Conservation (phyloP, 148 eudicot genomes). For the Heliamphora exappendiculata region DNA sequence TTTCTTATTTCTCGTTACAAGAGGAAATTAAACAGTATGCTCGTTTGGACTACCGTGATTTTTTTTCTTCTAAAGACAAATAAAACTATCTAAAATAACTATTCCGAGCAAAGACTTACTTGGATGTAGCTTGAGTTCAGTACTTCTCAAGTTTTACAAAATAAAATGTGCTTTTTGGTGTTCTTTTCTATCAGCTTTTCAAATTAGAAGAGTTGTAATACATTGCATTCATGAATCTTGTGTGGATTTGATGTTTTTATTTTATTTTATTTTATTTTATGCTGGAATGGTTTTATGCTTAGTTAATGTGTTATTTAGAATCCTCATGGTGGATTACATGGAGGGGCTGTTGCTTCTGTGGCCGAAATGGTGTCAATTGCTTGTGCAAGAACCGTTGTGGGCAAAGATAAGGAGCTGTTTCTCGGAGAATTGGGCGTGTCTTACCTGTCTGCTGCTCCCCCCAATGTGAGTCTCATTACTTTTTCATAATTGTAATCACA, state of each 20-base stretch:
- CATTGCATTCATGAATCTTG: neutral
- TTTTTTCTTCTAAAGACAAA: too few species aligned
- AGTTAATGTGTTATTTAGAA: slow-evolving; percentile 35
- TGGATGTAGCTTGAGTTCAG: neutral
- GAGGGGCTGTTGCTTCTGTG: slow-evolving; percentile 68
- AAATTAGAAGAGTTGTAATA: neutral
- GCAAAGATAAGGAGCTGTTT: slow-evolving; percentile 60
- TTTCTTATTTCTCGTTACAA: too few species aligned
- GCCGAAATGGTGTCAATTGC: slow-evolving; percentile 64
- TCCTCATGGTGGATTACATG: slow-evolving; percentile 59
- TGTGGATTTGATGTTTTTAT: too few species aligned
- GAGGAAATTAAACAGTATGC: too few species aligned
- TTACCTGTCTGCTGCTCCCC: slow-evolving; percentile 69
- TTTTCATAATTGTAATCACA: neutral
- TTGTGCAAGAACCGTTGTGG: slow-evolving; percentile 76
- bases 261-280: too few species aligned
- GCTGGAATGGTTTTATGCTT: slow-evolving; percentile 1
- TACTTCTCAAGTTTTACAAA: too few species aligned
- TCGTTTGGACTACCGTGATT: too few species aligned
- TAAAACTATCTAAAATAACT: too few species aligned
- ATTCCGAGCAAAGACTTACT: too few species aligned
- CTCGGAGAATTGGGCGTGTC: slow-evolving; percentile 66
- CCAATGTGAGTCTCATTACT: slow-evolving; percentile 35
- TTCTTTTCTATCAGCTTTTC: neutral
- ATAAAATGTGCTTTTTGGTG: neutral